Evolutionary conservation across 495 filamentous ascomycete species (phyloP).

Genomic region (Aspergillus hancockii): DNA sequence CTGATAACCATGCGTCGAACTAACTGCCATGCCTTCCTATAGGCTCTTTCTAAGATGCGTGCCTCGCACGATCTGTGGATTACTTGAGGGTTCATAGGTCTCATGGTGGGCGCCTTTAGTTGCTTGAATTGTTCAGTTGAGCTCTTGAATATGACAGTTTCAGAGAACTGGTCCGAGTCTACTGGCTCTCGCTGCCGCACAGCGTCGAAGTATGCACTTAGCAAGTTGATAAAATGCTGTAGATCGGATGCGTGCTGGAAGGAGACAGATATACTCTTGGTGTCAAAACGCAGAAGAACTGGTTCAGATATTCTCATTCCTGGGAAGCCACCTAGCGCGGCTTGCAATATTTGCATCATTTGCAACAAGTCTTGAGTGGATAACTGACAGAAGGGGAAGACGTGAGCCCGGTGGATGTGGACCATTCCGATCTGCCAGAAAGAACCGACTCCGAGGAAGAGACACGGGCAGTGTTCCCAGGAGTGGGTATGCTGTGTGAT

Average conservation of each 20-base stretch:
- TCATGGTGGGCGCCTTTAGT: constrained; percentile 35
- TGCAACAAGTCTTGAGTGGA: constrained; percentile 24
- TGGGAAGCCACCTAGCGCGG: constrained; percentile 19
- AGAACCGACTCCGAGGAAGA: constrained; percentile 21
- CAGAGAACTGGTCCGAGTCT: constrained; percentile 35
- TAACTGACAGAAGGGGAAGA: constrained; percentile 13
- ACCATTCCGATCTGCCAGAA: constrained; percentile 24
- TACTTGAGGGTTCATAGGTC: constrained; percentile 33
- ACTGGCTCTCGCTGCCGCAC: constrained; percentile 39
- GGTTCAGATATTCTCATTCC: constrained; percentile 29
- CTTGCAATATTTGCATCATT: constrained; percentile 21
- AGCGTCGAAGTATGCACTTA: constrained; percentile 39
- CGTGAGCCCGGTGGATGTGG: constrained; percentile 7
- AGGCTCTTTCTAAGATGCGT: constrained; percentile 41
- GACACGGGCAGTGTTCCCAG: background rate
- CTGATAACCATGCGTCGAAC: constrained; percentile 43
- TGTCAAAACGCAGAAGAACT: constrained; percentile 34
- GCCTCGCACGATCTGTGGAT: constrained; percentile 38
- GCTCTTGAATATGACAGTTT: constrained; percentile 36
- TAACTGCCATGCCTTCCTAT: constrained; percentile 40
- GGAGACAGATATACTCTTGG: constrained; percentile 30
- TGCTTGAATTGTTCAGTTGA: constrained; percentile 39
- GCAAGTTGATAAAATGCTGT: constrained; percentile 35
- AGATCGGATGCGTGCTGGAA: constrained; percentile 38
- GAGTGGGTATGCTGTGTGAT: background rate